Conservation (phyloP, 2,329 filamentous ascomycete genomes). For the Teratosphaeria epicoccoides region DNA sequence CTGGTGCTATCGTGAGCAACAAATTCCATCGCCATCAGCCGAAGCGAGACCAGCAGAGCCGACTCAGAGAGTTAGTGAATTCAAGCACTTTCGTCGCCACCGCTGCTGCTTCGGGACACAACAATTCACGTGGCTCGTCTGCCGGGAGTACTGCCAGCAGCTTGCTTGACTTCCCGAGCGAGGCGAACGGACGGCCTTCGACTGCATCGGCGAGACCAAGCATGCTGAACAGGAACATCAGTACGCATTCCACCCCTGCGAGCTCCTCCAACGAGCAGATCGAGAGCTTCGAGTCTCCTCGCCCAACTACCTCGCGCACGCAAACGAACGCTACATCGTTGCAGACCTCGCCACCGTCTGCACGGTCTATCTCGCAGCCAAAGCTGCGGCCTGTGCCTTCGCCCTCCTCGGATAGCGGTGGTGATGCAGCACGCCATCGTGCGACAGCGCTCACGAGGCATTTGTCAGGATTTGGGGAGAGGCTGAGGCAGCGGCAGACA, state of each 20-base stretch:
- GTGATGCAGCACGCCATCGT: slow-evolving; percentile 8
- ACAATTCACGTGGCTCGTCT: slow-evolving; percentile 2
- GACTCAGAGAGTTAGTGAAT: slow-evolving; percentile 73
- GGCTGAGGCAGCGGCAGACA: slow-evolving; percentile 13
- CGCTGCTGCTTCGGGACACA: slow-evolving; percentile 5
- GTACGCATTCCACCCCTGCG: slow-evolving; percentile 12
- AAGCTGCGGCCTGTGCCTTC: not conserved
- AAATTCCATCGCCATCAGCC: slow-evolving; percentile 88
- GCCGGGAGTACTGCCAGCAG: slow-evolving; percentile 19
- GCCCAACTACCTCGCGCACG: not conserved
- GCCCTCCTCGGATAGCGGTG: not conserved
- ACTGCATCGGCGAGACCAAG: slow-evolving; percentile 20
- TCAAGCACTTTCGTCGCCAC: slow-evolving; percentile 52
- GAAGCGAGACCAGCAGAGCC: slow-evolving; percentile 64
- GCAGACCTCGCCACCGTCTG: not conserved
- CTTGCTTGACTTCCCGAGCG: slow-evolving; percentile 12
- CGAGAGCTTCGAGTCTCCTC: not conserved
- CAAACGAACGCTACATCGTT: not conserved
- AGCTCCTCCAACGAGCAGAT: not conserved
- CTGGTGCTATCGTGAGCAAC: slow-evolving; percentile 92
- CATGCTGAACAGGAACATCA: slow-evolving; percentile 17
- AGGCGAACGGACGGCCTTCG: slow-evolving; percentile 17
- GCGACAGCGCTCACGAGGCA: slow-evolving; percentile 19
- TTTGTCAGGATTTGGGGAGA: slow-evolving; percentile 22
- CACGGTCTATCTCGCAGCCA: slow-evolving; percentile 1